A percentile compares a stretch with the other conserved stretches of the same genome.
Evolutionary conservation across 1,139 yeast genomes (phyloP).

Genomic region (Lodderomyces metapsilosis): DNA sequence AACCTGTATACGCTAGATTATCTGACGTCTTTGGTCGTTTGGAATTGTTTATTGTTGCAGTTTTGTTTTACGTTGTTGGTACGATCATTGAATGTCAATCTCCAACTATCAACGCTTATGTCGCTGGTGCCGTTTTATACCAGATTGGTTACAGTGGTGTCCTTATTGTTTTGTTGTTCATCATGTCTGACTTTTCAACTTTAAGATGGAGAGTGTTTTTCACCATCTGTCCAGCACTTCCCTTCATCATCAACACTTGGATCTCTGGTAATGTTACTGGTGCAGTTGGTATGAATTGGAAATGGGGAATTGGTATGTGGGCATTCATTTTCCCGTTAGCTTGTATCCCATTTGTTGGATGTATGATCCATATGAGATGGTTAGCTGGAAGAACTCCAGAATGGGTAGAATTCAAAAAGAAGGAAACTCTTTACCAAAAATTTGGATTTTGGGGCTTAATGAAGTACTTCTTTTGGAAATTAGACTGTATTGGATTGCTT

Average conservation of each 20-base stretch:
- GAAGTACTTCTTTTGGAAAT: constrained; percentile 32
- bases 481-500: constrained; percentile 35
- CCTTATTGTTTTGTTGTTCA: constrained; percentile 52
- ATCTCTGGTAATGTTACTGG: constrained; percentile 57
- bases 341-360: constrained; percentile 30
- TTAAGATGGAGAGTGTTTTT: constrained; percentile 69
- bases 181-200: constrained; percentile 64
- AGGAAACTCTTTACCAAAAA: constrained; percentile 23
- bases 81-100: constrained; percentile 72
- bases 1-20: constrained; percentile 66
- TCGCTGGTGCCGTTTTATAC: constrained; percentile 73
- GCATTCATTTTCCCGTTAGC: constrained; percentile 40
- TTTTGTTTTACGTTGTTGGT: constrained; percentile 65
- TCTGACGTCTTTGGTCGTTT: constrained; percentile 72
- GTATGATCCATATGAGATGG: constrained; percentile 34
- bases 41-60: constrained; percentile 51
- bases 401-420: constrained; percentile 28
- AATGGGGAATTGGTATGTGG: constrained; percentile 54
- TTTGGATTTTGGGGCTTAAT: constrained; percentile 22
- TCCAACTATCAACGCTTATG: constrained; percentile 59
- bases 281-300: constrained; percentile 23
- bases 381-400: constrained; percentile 34
- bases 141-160: constrained; percentile 71
- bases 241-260: constrained; percentile 78
- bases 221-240: constrained; percentile 64